Evolutionary conservation across 2,329 filamentous ascomycete species (phyloP).

Genomic region (Colletotrichum simmondsii): DNA sequence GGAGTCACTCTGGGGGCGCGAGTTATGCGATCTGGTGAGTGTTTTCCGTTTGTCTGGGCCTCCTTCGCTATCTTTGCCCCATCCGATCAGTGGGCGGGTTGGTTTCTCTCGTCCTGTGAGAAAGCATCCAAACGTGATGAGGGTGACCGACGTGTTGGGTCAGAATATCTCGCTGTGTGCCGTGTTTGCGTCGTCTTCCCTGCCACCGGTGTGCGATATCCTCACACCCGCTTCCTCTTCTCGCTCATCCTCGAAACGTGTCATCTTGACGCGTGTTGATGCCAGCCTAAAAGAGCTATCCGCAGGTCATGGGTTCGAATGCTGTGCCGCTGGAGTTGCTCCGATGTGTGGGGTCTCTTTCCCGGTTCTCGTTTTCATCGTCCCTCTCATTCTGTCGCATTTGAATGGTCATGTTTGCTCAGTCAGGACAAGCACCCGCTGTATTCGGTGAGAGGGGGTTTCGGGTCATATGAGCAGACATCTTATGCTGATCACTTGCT

Average conservation of each 20-base stretch:
- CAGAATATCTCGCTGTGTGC: not conserved
- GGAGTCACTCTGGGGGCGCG: conserved; percentile 60
- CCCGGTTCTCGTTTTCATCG: not conserved
- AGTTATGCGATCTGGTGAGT: conserved; percentile 61
- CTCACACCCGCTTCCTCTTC: not conserved
- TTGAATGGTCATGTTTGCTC: not conserved
- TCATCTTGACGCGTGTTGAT: not conserved
- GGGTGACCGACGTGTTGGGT: not conserved
- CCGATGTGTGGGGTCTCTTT: not conserved
- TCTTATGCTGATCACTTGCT: conserved; percentile 13
- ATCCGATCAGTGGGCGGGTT: not conserved
- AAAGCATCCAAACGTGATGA: not conserved
- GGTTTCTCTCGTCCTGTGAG: not conserved
- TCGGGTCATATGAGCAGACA: not conserved
- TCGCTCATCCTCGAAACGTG: not conserved
- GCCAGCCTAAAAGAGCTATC: not conserved
- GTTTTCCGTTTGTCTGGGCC: not conserved
- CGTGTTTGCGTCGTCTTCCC: not conserved
- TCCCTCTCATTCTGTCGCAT: not conserved
- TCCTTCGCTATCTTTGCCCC: not conserved
- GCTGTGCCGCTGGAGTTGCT: not conserved
- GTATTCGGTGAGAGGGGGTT: not conserved
- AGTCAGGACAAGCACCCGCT: not conserved
- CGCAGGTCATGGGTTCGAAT: not conserved
- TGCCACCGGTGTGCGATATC: not conserved